A percentile compares a stretch with the other conserved stretches of the same genome.
These are phyloP conservation scores for Neurospora sp. DNA, from an alignment of 495 filamentous ascomycete genomes.

Conservation along the genomic window DNA sequence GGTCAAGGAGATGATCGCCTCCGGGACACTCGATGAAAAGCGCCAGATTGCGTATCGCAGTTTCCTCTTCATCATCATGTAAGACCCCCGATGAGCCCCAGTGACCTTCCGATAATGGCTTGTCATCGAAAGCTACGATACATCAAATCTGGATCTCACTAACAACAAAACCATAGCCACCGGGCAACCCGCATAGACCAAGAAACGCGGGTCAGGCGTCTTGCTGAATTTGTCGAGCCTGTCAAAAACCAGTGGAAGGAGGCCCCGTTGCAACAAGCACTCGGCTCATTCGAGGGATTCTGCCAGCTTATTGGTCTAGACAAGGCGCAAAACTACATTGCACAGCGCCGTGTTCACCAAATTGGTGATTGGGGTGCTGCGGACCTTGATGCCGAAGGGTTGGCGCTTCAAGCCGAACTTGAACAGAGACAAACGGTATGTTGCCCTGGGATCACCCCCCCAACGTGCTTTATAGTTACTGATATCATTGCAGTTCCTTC, in stretches of 20 bases:
- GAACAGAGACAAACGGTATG: constrained; percentile 59
- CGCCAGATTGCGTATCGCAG: constrained; percentile 55
- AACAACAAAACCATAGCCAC: constrained; percentile 43
- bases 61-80: constrained; percentile 89
- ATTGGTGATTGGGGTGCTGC: constrained; percentile 74
- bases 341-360: constrained; percentile 58
- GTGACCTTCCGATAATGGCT: background rate
- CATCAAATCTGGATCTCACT: background rate
- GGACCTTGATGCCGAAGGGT: constrained; percentile 67
- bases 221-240: constrained; percentile 66
- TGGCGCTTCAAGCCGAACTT: constrained; percentile 64
- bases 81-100: constrained; percentile 12
- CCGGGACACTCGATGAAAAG: constrained; percentile 65
- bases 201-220: constrained; percentile 48
- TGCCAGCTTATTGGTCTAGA: constrained; percentile 69
- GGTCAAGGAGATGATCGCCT: constrained; percentile 67
- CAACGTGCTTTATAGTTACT: background rate
- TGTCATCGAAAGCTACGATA: background rate
- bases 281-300: constrained; percentile 70
- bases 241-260: constrained; percentile 75
- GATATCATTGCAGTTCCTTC: constrained; percentile 47
- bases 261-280: constrained; percentile 50
- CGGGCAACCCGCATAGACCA: constrained; percentile 67
- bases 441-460: background rate
- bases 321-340: constrained; percentile 70